Evolutionary conservation across 202 grass and related monocot species (phyloP), one percentile per base, ranked within the genome.

Genomic region (Panicum hallii): DNA sequence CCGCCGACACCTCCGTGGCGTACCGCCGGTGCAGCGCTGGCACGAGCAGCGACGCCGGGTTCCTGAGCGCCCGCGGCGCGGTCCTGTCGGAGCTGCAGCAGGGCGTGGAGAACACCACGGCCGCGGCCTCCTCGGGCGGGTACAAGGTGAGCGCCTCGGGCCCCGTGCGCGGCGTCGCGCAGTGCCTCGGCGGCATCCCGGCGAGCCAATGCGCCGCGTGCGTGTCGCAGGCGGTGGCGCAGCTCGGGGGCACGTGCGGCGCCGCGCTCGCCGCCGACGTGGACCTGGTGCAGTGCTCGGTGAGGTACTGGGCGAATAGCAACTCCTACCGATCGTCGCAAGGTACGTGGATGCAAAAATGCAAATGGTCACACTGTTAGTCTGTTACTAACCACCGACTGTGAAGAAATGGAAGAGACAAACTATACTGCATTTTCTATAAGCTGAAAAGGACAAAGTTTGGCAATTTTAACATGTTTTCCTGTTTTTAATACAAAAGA

Each of bases 281-380:
- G 10, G 94, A 92, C 82, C 9, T 98, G 63, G 91, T 80, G 34
- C 91, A 94, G 79, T 99, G 96, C 84, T 99, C 93, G 65, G 91
- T 94, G 4, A 86, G 87, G 66, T 99, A 95, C 64, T 98, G 89
- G 91, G 88, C 88, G 12, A 88, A 89, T 23, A 89, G 93, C 9
- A 75, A 88, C 38, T 86, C 90, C 72, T 84, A 90, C 66, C 81
- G 77, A 4, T 38, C 89, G 49, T 85, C 92, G 0, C 74, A 81
- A 78, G 91, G 91, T 95, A 67, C 22, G 82, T 77, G 38, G 9
- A 30, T 32, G 22, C 22, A 20, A 20, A 20, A 56, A 80, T 67
- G 47, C 79, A 45, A 32, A 6, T 36, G 22, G 26, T 7, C 45
- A 44, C 12, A 66, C 28, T 13, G 7, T 78, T 62, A 38, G 32